Evolutionary conservation across 1,139 yeast genomes (phyloP).

Genomic region (Yamadazyma spencermartinsiae): DNA sequence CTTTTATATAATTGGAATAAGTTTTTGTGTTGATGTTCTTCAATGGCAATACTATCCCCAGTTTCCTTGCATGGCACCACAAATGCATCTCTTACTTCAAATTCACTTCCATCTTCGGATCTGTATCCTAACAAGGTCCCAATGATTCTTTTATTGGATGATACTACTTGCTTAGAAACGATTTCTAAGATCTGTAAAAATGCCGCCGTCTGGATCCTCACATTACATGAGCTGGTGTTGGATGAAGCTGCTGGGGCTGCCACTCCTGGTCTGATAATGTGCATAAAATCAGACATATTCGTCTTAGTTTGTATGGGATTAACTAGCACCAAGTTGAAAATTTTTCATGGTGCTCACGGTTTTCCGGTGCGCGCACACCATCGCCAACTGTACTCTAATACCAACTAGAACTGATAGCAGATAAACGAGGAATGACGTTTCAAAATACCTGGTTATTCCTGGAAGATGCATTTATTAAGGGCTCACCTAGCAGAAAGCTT

Average conservation of each 20-base stretch:
- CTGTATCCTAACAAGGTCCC: conserved; percentile 83
- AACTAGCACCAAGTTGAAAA: conserved; percentile 3
- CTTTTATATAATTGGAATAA: conserved; percentile 74
- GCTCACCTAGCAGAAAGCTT: conserved; percentile 33
- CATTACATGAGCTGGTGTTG: conserved; percentile 47
- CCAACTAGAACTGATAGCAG: no score
- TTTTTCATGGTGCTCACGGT: conserved; percentile 4
- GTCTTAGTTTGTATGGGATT: not conserved
- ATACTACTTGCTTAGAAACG: conserved; percentile 44
- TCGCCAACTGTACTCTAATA: no score
- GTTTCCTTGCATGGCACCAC: conserved; percentile 84
- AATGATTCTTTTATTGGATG: conserved; percentile 60
- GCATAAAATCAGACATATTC: conserved; percentile 34
- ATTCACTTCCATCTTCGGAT: conserved; percentile 81
- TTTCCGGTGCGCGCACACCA: no score
- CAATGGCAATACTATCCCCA: conserved; percentile 71
- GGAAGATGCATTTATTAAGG: conserved; percentile 30
- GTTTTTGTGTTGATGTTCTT: conserved; percentile 70
- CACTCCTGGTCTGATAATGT: conserved; percentile 62
- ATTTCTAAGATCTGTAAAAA: conserved; percentile 65
- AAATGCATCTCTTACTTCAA: conserved; percentile 75
- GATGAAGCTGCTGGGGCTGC: conserved; percentile 55
- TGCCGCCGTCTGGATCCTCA: conserved; percentile 67
- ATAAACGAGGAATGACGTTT: not conserved
- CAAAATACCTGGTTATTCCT: conserved; percentile 35